Evolutionary conservation across 257 asterid genomes (phyloP).

Genomic region (Ocimum tenuiflorum): DNA sequence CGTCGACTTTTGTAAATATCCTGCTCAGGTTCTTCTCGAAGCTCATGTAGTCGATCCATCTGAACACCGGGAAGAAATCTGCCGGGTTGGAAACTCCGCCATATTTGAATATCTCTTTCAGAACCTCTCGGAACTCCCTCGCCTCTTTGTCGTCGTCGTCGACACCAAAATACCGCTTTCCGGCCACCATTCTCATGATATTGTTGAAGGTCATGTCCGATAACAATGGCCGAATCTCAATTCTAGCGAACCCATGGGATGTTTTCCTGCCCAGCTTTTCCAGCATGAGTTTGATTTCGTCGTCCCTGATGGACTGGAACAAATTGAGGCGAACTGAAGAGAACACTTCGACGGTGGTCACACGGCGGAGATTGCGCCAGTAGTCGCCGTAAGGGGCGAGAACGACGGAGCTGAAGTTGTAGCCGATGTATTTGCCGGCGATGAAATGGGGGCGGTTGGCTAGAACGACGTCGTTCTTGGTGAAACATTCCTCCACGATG

Average conservation of each 20-base stretch:
- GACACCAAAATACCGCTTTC: slow-evolving; percentile 33
- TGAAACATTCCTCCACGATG: slow-evolving; percentile 36
- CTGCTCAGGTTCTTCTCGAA: slow-evolving; percentile 23
- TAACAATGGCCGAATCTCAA: slow-evolving; percentile 26
- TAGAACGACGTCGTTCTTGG: slow-evolving; percentile 30
- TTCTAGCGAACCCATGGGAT: slow-evolving; percentile 12
- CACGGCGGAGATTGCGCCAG: slow-evolving; percentile 43
- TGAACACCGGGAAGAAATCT: slow-evolving; percentile 34
- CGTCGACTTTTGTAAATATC: slow-evolving; percentile 23
- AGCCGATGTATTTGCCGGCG: slow-evolving; percentile 35
- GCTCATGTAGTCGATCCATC: slow-evolving; percentile 39
- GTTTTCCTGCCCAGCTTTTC: background rate
- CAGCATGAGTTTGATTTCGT: slow-evolving; percentile 20
- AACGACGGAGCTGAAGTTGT: slow-evolving; percentile 34
- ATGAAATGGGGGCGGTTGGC: slow-evolving; percentile 35
- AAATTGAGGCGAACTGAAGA: slow-evolving; percentile 30
- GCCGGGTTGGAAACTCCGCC: slow-evolving; percentile 29
- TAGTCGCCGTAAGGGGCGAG: slow-evolving; percentile 39
- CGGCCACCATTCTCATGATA: slow-evolving; percentile 62
- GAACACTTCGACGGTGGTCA: slow-evolving; percentile 34
- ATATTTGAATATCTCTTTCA: slow-evolving; percentile 19
- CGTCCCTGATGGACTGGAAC: slow-evolving; percentile 27
- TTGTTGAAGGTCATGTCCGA: slow-evolving; percentile 37
- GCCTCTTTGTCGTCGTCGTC: slow-evolving; percentile 13
- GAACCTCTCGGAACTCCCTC: background rate